Percentiles rank a stretch among this genome's conserved stretches.
These are phyloP conservation scores for Megacollybia platyphylla DNA, from an alignment of 1,284 basidiomycete genomes.

Conservation along the genomic window DNA sequence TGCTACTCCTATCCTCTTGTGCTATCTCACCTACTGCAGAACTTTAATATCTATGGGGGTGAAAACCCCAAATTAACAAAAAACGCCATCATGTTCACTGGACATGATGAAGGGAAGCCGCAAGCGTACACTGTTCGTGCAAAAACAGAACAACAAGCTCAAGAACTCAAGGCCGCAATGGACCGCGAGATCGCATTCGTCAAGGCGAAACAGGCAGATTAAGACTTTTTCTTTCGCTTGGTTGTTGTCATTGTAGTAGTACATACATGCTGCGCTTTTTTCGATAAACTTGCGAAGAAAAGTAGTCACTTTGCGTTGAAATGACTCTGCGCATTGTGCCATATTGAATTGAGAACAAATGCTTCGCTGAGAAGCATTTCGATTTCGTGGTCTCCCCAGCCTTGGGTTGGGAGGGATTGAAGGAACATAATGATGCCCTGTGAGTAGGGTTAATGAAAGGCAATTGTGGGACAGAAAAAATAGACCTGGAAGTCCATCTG, in stretches of 20 bases:
- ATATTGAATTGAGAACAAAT: slow-evolving; percentile 87
- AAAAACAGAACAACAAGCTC: slow-evolving; percentile 50
- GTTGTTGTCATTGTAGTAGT: slow-evolving; percentile 2
- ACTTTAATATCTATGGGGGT: slow-evolving; percentile 48
- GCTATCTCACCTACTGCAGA: slow-evolving; percentile 24
- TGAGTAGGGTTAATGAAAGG: slow-evolving; percentile 2
- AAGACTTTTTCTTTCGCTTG: neutral
- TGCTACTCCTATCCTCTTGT: neutral
- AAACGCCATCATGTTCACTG: slow-evolving; percentile 49
- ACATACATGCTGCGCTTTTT: slow-evolving; percentile 2
- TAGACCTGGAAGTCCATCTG: slow-evolving; percentile 94
- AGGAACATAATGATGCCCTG: slow-evolving; percentile 99
- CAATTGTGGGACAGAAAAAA: slow-evolving; percentile 3
- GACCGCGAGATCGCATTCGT: slow-evolving; percentile 48
- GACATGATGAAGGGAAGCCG: slow-evolving; percentile 49
- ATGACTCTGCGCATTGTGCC: slow-evolving; percentile 92
- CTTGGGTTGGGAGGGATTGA: slow-evolving; percentile 89
- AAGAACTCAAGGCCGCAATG: slow-evolving; percentile 43
- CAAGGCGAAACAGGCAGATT: slow-evolving; percentile 19
- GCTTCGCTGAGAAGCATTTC: slow-evolving; percentile 93
- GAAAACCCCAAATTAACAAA: slow-evolving; percentile 39
- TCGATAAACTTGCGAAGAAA: neutral
- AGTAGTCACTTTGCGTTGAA: slow-evolving; percentile 38
- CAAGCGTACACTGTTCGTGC: slow-evolving; percentile 53
- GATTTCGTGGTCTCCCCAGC: slow-evolving; percentile 92